Base-by-base conservation (phyloP, 78 protist genomes). In the Dictyostelium firmibasis region DNA sequence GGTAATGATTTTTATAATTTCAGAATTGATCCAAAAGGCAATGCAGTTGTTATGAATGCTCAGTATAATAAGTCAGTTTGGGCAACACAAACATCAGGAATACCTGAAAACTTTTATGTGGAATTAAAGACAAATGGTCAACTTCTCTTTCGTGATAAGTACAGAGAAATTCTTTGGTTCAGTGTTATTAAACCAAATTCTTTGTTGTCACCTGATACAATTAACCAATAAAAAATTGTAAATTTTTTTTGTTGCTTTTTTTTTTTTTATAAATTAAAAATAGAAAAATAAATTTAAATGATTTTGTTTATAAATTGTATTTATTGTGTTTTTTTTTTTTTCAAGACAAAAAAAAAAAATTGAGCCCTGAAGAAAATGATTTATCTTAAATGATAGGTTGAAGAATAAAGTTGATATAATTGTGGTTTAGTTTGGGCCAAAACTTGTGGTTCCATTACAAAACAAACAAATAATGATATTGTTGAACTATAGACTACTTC, bases 391-490 rank as follows among this genome's bases (percentile, higher is more conserved):
- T 75, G 38, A 76, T 86, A 86, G 14, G 92, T 62, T 20, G 75
- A 14, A 11, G 44, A 27, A 43, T 89, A 89, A 1, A 89, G 14
- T n/a, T 43, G 33, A 44, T 86, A 94, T 13, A 94, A 69, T 36
- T 86, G 83, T 62, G 97, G 97, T 75, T 86, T 81, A 4, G 72
- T 64, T 1, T 44, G 53, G 6, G 11, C 60, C 5, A 94, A 41
- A 31, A 81, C 84, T 23, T 64, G 25, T 41, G 97, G 98, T 14
- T 88, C 96, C 84, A 94, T 86, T 13, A 96, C 77, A 85, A 62
- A 97, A 72, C 97, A 97, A 44, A 98, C 98, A 35, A 96, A 94
- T 50, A 96, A 29, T 53, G 98, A 85, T 35, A 81, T 64, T 36
- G 89, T 88, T 38, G 96, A 98, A 36, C 97, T 69, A 43, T 95